Base-by-base conservation (phyloP, 805 yeast genomes). In the Ogataea minuta region DNA sequence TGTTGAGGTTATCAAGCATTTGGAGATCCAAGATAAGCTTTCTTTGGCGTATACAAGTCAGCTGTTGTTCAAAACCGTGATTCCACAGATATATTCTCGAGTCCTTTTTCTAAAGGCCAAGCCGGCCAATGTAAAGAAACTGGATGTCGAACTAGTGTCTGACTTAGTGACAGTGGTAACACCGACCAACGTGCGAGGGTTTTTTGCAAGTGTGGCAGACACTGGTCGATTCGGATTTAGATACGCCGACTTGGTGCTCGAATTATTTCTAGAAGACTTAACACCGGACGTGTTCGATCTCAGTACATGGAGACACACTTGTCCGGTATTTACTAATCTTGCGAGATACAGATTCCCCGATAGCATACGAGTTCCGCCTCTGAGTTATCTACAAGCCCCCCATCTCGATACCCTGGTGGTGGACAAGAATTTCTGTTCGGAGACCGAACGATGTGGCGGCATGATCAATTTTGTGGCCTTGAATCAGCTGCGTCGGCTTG, bases 361-460 rank as follows among this genome's bases (percentile, higher is more conserved):
- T 6, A 29, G 24, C 6, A 17, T 50, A 8, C 19, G 15, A 1
- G 41, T 60, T 17, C 44, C 46, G 9, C 64, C 64, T 7, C 39
- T 60, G 23, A 50, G 55, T 4, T 46, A 36, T 15, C 38, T 40
- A 13, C 45, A 50, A 19, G 59, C 58, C 7, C 66, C 64, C 2
- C 50, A 48, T 31, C 38, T 60, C 17, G 36, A 44, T 10, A 41
- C 55, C 2, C 25, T 59, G 15, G 44, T 51, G 12, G 43, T 61
- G 4, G 66, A 60, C 39, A 24, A 26, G 27, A 60, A 57, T 36
- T 61, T 59, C 36, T 60, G 64, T 27, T 23, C 39, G 6, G 51
- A 50, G 36, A 49, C 52, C 3, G 61, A 57, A 24, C 36, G 32
- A 3, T 23, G 36, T 11, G 46, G 50, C n/a, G 62, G 63, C 2